Base-by-base conservation (phyloP, 1,139 yeast species). In the Spencermartinsiella ligniputridi region DNA sequence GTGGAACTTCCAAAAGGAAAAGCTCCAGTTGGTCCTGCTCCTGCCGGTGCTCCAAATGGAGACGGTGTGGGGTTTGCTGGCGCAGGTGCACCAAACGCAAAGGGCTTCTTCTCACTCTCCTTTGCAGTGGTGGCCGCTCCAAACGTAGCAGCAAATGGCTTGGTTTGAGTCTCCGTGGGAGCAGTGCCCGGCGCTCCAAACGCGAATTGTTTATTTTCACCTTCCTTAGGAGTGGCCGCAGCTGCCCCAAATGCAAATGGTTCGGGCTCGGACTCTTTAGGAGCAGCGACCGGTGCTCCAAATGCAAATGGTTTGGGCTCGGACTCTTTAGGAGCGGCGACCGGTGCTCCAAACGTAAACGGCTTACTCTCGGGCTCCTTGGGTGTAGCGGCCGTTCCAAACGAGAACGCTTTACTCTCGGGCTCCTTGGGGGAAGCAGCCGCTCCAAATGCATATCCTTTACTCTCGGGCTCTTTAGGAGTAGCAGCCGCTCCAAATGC, bases 41-140 rank as follows among this genome's bases (percentile, higher is more conserved):
- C 16, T 20, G 37, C 40, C 22, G 29, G 18, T n/a, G 38, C 29
- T 18, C 34, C 39, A 29, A 21, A 40, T 22, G 40, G 21, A 11
- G 21, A 22, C 20, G 35, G 17, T 11, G 37, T 11, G 30, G 36
- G 15, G 6, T 12, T 13, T 22, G 35, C 35, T 9, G 37, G 24
- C 18, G 29, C 35, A 4, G 39, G 17, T 18, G 24, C 12, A 2
- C 43, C 43, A 35, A 44, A 44, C 19, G 45, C 3, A 39, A 41
- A 41, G 13, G 47, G 34, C 15, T 34, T 27, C 12, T 18, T 21
- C n/a, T 24, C 37, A 13, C 22, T 18, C 9, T 16, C 22, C 13
- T n/a, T 19, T 17, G 27, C 44, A 20, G 29, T 16, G 11, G 24
- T 17, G 29, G 15, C 11, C 3, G 38, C 8, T 6, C 29, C 25